Conservation (phyloP, 169 alveolate species). For the Amoebophrya sp. region DNA sequence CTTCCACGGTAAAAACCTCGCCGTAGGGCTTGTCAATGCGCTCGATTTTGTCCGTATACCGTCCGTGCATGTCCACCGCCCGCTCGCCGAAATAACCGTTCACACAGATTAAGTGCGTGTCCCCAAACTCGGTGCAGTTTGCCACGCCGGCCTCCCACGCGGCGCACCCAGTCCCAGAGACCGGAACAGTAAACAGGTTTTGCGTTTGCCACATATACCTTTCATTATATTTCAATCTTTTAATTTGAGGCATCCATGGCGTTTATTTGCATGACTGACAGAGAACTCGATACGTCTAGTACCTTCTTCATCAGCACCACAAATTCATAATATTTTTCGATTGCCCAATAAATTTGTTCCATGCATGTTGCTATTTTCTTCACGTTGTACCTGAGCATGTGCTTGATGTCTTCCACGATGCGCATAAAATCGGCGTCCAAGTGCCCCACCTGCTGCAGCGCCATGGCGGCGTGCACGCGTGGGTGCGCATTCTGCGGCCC, state of each 20-base stretch:
- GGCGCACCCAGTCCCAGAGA: slow-evolving; percentile 51
- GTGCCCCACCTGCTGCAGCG: slow-evolving; percentile 44
- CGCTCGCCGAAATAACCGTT: slow-evolving; percentile 48
- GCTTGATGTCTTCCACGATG: slow-evolving; percentile 42
- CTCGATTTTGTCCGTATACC: slow-evolving; percentile 46
- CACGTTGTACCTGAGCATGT: slow-evolving; percentile 37
- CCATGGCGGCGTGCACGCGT: slow-evolving; percentile 40
- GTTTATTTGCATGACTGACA: no score
- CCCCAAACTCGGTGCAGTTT: slow-evolving; percentile 27
- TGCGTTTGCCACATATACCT: slow-evolving; percentile 46
- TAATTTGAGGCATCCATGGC: no score
- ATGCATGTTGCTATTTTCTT: no score
- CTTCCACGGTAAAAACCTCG: slow-evolving; percentile 37
- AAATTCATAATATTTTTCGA: no score
- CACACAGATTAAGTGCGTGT: background rate
- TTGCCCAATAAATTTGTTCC: no score
- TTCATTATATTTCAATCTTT: no score
- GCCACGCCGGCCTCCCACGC: slow-evolving; percentile 54
- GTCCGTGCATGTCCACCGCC: slow-evolving; percentile 43
- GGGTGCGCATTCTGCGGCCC: slow-evolving; percentile 48
- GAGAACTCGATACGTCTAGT: no score
- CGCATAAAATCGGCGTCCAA: slow-evolving; percentile 43
- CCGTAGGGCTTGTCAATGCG: slow-evolving; percentile 45
- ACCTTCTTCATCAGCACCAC: no score
- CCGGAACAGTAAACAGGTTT: slow-evolving; percentile 34